Evolutionary conservation across 768 basidiomycete genomes (phyloP).

Genomic region (Tulasnella calospora): DNA sequence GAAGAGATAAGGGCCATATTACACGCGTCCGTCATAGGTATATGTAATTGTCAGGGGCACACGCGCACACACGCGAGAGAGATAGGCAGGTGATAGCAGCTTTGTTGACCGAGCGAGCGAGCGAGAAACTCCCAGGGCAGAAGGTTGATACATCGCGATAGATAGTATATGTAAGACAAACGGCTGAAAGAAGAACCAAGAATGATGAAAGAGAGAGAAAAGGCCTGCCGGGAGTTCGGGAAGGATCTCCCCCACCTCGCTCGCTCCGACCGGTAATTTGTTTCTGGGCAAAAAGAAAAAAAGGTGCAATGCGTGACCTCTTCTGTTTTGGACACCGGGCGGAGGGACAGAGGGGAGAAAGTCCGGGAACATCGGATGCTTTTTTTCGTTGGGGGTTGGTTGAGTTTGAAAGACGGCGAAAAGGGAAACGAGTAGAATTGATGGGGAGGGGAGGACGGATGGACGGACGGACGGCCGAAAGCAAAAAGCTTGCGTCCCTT

Average conservation of each 20-base stretch:
- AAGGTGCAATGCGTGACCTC: background rate
- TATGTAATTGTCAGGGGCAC: background rate
- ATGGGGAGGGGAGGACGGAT: background rate
- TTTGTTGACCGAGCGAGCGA: background rate
- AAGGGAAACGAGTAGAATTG: background rate
- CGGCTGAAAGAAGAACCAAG: background rate
- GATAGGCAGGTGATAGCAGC: background rate
- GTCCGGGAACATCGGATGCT: slow-evolving; percentile 1
- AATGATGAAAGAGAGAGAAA: background rate
- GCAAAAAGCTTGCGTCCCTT: background rate
- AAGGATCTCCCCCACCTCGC: background rate
- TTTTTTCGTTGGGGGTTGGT: background rate
- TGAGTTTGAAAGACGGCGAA: background rate
- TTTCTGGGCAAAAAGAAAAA: background rate
- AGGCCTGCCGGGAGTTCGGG: background rate
- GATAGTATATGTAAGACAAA: background rate
- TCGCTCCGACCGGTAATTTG: background rate
- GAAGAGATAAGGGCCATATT: background rate
- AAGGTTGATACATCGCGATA: background rate
- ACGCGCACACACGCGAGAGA: background rate
- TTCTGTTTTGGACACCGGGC: background rate
- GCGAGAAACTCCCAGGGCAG: background rate
- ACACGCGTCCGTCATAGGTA: background rate
- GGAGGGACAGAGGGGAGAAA: background rate
- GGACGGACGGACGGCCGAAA: background rate